A percentile compares a stretch with the other conserved stretches of the same genome.
Conservation (phyloP, 2,329 filamentous ascomycete genomes). For the Colletotrichum brevisporum region DNA sequence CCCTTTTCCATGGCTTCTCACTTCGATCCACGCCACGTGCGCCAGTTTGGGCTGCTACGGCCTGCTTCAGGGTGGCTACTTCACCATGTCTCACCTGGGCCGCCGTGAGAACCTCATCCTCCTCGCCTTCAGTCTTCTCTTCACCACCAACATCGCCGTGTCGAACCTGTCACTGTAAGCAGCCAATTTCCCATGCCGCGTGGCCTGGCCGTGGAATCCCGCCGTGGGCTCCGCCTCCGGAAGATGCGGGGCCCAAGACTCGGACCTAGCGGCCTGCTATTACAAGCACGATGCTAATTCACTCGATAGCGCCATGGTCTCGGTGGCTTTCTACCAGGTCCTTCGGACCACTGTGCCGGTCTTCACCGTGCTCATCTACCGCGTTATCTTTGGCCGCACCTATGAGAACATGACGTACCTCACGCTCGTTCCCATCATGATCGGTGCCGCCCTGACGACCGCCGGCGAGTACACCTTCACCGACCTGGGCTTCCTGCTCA, state of each 20-base stretch:
- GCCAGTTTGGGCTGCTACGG: constrained; percentile 69
- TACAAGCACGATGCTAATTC: constrained; percentile 26
- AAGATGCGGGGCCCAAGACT: constrained; percentile 7
- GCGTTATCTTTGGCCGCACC: constrained; percentile 66
- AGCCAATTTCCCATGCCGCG: constrained; percentile 13
- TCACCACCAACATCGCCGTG: constrained; percentile 75
- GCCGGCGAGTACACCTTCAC: constrained; percentile 75
- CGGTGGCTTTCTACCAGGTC: constrained; percentile 77
- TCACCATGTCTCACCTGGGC: constrained; percentile 66
- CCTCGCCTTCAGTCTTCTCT: constrained; percentile 71
- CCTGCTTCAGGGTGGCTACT: constrained; percentile 66
- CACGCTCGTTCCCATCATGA: constrained; percentile 71
- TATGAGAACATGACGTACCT: constrained; percentile 71
- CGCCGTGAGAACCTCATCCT: constrained; percentile 68
- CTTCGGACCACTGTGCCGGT: constrained; percentile 73
- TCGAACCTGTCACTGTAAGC: constrained; percentile 73
- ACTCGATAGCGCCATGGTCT: constrained; percentile 63
- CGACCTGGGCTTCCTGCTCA: constrained; percentile 68
- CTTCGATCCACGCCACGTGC: constrained; percentile 70
- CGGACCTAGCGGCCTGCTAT: neutral
- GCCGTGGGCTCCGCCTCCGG: constrained; percentile 16
- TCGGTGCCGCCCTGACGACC: constrained; percentile 72
- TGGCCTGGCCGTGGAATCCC: constrained; percentile 6
- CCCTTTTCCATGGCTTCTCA: constrained; percentile 72
- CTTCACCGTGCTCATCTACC: constrained; percentile 74